Evolutionary conservation across 179 eudicot species (phyloP), one percentile per base, ranked within the genome.

Genomic region (Corrigiola litoralis): DNA sequence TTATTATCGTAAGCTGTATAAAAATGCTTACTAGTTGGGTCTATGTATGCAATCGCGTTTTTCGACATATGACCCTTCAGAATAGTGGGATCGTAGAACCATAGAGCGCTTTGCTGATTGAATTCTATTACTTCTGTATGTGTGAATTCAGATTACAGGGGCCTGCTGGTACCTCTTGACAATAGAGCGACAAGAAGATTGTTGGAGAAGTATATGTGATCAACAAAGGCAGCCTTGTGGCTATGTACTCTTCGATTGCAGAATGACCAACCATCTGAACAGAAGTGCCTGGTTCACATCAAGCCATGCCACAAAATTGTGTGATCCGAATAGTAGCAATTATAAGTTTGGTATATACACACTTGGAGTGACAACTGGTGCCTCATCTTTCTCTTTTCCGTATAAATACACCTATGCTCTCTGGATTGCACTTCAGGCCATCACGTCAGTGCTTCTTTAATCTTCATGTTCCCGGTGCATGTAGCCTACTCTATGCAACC

Each of bases 331-430:
- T 17, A 61, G 25, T 16, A 23, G 23, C 27, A 21, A 41, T 44
- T 72, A 65, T 31, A 65, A 65, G 18, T 72, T 72, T 58, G 75
- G 75, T 49, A 57, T 57, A 25, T 72, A 71, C 50, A 59, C 47
- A 37, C 40, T 50, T 54, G 69, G 44, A 52, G 51, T 58, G 3
- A 17, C 41, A 53, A 72, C 57, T 4, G 52, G 63, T 20, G 75
- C 66, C 36, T 56, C 65, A 47, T 72, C 66, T 34, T 53, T 58
- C 3, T 5, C 70, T 10, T 58, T 65, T 54, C 16, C 18, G 8
- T 56, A 51, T 52, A 71, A 49, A 48, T 65, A 56, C 25, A 50
- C 47, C 42, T 71, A 34, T 40, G 49, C 75, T 47, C 58, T 57
- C 27, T 71, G 69, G 69, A 38, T 60, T 52, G 75, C 58, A 33